These are phyloP conservation scores for Mycena belliarum DNA, from an alignment of 768 basidiomycete species.

Conservation along the genomic window DNA sequence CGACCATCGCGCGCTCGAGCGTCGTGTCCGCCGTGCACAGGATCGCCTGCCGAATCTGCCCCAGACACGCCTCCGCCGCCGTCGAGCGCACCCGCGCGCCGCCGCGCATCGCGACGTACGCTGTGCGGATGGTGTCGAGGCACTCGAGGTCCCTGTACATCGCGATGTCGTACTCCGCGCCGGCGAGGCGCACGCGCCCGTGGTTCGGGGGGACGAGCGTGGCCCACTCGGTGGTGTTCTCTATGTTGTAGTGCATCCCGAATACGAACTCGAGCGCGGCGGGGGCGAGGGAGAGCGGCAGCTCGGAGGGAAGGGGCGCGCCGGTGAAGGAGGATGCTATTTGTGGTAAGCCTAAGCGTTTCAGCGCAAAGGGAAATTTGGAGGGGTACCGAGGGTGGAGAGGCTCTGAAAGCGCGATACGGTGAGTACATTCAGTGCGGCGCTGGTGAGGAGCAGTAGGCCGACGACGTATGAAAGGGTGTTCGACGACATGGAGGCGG, in stretches of 20 bases:
- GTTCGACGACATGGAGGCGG: not conserved
- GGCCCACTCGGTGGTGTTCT: slow-evolving; percentile 85
- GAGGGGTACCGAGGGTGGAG: not conserved
- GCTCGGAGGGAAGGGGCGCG: slow-evolving; percentile 5
- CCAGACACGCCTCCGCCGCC: slow-evolving; percentile 17
- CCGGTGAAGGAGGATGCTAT: not conserved
- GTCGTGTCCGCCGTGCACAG: slow-evolving; percentile 19
- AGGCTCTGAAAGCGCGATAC: not conserved
- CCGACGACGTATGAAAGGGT: not conserved
- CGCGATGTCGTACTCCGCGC: slow-evolving; percentile 75
- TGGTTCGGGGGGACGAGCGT: slow-evolving; percentile 98
- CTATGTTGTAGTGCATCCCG: slow-evolving; percentile 98
- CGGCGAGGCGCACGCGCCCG: slow-evolving; percentile 86
- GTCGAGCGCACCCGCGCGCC: slow-evolving; percentile 45
- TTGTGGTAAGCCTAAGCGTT: no score
- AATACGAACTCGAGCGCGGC: slow-evolving; percentile 47
- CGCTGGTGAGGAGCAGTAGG: not conserved
- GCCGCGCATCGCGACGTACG: slow-evolving; percentile 90
- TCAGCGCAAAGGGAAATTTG: not conserved
- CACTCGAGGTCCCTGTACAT: slow-evolving; percentile 86
- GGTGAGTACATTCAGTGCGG: not conserved
- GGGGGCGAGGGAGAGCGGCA: slow-evolving; percentile 4
- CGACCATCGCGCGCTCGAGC: slow-evolving; percentile 6
- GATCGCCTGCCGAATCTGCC: slow-evolving; percentile 11
- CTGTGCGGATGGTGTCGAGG: slow-evolving; percentile 80